Base-by-base conservation (phyloP, 257 asterid species). In the Salvia rosmarinus region DNA sequence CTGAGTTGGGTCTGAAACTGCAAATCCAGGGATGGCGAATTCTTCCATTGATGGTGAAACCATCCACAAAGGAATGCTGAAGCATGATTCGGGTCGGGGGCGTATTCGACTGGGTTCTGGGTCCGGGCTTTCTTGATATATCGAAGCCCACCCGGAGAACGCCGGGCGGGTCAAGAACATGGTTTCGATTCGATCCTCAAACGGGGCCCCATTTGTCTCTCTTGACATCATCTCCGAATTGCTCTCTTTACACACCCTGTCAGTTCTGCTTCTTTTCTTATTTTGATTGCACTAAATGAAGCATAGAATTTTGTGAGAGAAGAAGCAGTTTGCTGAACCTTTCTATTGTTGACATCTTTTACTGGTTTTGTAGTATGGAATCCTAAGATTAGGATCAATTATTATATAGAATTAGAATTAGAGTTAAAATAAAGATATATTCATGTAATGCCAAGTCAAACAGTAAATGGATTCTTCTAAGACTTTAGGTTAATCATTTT, bases 111-210 rank as follows among this genome's bases (percentile, higher is more conserved):
- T 44, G 92, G 63, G 96, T 96, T 74, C 49, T 76, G 71, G 92
- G 91, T 52, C 99, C 98, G 67, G 99, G 96, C 20, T 94, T 89
- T 52, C 96, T 91, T 12, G 98, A 94, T 75, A 96, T 94, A 75
- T 94, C 12, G 99, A 94, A 20, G 84, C 88, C 51, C 99, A 94
- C 82, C 98, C 98, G 51, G 99, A 94, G 82, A 94, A 88, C 74
- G 71, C 87, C n/a, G 88, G 85, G 68, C 85, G 99, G 83, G 83
- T 94, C 54, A 91, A 74, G 64, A 91, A 91, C 74, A 94, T 91
- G 86, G 83, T 89, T 9, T 94, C 98, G 0, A 86, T 9, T 94
- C 98, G 0, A 86, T 91, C 43, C 96, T 94, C 23, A 81, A 81
- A 75, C 77, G 90, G 70, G 99, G 96, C 71, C 96, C 98, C 90